A percentile compares a stretch with the other conserved stretches of the same genome.
Conservation (phyloP, 192 early-diverging fungal genomes). For the Coemansia sp. region DNA sequence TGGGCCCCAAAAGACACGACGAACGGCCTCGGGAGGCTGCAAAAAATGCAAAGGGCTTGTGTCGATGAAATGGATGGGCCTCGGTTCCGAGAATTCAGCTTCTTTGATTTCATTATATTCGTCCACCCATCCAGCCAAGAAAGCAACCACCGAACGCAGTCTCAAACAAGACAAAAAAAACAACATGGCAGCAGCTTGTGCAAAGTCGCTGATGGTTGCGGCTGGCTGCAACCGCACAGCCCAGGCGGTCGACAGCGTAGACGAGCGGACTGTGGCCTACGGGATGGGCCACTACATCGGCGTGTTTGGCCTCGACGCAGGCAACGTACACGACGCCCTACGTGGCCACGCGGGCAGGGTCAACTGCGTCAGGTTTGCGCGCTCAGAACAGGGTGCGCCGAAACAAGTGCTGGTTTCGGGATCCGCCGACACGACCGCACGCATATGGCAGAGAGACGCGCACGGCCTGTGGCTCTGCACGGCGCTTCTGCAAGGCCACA, state of each 20-base stretch:
- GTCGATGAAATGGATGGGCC: too few species aligned
- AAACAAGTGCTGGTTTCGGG: constrained; percentile 68
- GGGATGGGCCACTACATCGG: constrained; percentile 70
- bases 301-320: constrained; percentile 58
- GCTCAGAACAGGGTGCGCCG: constrained; percentile 47
- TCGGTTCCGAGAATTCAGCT: too few species aligned
- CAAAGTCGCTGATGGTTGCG: too few species aligned
- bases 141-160: too few species aligned
- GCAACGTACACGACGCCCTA: constrained; percentile 56
- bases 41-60: too few species aligned
- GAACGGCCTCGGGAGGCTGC: too few species aligned
- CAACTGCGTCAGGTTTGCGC: constrained; percentile 70
- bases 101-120: too few species aligned
- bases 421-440: constrained; percentile 72
- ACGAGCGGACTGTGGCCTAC: constrained; percentile 52
- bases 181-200: too few species aligned
- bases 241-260: constrained; percentile 29
- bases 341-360: constrained; percentile 74
- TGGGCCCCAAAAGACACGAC: too few species aligned
- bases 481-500: constrained; percentile 65
- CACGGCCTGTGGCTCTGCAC: constrained; percentile 57
- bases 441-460: constrained; percentile 62
- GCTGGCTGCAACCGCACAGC: constrained; percentile 39
- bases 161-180: too few species aligned
- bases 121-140: too few species aligned